Conservation (phyloP, 805 yeast species). For the Candida caryicola region DNA sequence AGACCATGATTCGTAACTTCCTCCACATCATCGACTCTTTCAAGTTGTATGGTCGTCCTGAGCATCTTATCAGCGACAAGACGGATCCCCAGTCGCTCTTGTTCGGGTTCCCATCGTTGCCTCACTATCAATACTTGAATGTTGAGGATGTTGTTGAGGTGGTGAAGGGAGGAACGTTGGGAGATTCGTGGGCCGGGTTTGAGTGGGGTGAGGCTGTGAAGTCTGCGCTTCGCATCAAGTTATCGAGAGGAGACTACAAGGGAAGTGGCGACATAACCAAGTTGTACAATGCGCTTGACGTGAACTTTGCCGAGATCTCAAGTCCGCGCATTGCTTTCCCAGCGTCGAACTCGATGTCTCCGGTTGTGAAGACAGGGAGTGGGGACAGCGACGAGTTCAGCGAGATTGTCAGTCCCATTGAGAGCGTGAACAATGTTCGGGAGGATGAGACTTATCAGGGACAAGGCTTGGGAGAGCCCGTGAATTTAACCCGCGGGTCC, state of each 20-base stretch:
- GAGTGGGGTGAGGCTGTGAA: constrained; percentile 31
- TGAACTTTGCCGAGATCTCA: constrained; percentile 8
- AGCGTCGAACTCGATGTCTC: background rate
- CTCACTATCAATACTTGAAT: constrained; percentile 58
- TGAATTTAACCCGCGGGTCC: constrained; percentile 6
- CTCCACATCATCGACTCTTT: constrained; percentile 71
- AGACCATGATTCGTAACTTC: constrained; percentile 67
- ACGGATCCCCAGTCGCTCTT: constrained; percentile 60
- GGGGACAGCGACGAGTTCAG: constrained; percentile 6
- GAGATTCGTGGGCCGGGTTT: constrained; percentile 24
- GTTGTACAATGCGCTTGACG: constrained; percentile 27
- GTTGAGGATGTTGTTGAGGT: constrained; percentile 20
- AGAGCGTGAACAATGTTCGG: constrained; percentile 4
- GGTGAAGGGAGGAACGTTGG: constrained; percentile 2
- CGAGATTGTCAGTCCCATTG: constrained; percentile 8
- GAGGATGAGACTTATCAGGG: background rate
- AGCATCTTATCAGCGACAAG: constrained; percentile 71
- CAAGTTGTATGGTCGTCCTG: constrained; percentile 72
- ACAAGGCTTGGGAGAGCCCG: constrained; percentile 9
- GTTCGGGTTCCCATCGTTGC: constrained; percentile 73
- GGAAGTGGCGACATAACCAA: constrained; percentile 37
- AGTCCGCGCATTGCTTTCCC: constrained; percentile 8
- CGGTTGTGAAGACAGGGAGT: background rate
- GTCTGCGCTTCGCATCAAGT: constrained; percentile 9
- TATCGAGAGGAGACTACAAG: constrained; percentile 21